Evolutionary conservation across 495 filamentous ascomycete species (phyloP).

Genomic region (Zalerion maritima): DNA sequence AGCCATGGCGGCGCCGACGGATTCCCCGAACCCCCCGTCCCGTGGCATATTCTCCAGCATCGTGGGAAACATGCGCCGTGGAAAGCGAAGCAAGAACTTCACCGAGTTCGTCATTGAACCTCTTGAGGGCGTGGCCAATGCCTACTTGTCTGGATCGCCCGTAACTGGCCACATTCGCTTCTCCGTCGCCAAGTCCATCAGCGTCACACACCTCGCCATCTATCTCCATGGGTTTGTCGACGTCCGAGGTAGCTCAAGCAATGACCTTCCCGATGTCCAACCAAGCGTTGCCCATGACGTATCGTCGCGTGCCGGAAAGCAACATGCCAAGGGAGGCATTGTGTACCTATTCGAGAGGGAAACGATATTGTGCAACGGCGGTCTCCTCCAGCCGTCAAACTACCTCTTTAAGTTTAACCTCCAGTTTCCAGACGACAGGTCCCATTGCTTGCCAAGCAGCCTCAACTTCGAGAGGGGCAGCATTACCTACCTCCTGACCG

Average conservation of each 20-base stretch:
- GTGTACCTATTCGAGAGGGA: conserved; percentile 87
- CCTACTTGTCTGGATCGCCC: too few relatives aligned
- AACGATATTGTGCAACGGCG: conserved; percentile 77
- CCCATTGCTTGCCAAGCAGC: conserved; percentile 56
- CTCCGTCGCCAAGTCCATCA: conserved; percentile 63
- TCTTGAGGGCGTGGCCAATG: conserved; percentile 47
- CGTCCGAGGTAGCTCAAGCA: conserved; percentile 53
- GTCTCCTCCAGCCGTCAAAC: conserved; percentile 84
- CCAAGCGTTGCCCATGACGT: conserved; percentile 24
- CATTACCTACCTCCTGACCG: conserved; percentile 79
- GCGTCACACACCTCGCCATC: conserved; percentile 83
- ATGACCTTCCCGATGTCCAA: conserved; percentile 37
- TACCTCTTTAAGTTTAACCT: conserved; percentile 67
- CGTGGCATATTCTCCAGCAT: too few relatives aligned
- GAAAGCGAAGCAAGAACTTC: too few relatives aligned
- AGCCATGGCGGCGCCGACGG: too few relatives aligned
- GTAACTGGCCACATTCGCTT: conserved; percentile 70
- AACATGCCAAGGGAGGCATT: conserved; percentile 10
- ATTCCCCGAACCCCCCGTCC: too few relatives aligned
- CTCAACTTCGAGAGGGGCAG: conserved; percentile 97
- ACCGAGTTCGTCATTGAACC: too few relatives aligned
- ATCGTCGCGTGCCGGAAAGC: background rate
- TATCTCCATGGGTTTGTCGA: conserved; percentile 78
- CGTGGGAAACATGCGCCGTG: too few relatives aligned
- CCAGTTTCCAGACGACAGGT: conserved; percentile 68